Evolutionary conservation across 495 filamentous ascomycete genomes (phyloP), one percentile per base, ranked within the genome.

Genomic region (Podospora pseudoanserina): DNA sequence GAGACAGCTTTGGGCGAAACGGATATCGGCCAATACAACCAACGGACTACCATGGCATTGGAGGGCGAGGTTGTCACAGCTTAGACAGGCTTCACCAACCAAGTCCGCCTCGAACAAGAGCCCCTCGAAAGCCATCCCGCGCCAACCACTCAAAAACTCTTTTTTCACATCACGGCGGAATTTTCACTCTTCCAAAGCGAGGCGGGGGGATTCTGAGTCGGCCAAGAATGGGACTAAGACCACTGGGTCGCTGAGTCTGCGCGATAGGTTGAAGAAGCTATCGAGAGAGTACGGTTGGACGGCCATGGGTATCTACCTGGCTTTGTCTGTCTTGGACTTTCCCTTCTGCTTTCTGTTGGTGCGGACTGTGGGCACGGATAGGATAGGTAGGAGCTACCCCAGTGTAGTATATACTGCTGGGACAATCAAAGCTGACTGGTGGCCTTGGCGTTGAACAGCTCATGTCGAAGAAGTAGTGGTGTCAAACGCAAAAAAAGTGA

Each of bases 341-440:
- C 95, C 95, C 0, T 92, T 99, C 75, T 97, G 93, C 78, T 99
- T 97, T 77, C 78, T 94, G 27, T 86, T 92, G 2, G 95, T 99
- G 20, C 85, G 90, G 20, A 82, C 86, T 54, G 82, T 98, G 4
- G 95, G 95, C 20, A 91, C 89, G 0, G 95, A 99, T 23, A 85
- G 85, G 53, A 94, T 99, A 71, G 93, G 92, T 82, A 65, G 74
- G 78, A 75, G 15, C 18, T 44, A 32, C 7, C 49, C 3, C 0
- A 7, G 27, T 15, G 13, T 9, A 20, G 11, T 4, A 32, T 11
- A 60, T 26, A 23, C 23, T 61, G 18, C 20, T 28, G 5, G 5
- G 23, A 20, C 5, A 23, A 20, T 19, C 20, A 6, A 19, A 3
- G 23, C 27, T 60, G n/a, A 65, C 65, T 34, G 30, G 34, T 56